Conservation (phyloP, 352 stramenopile genomes). For the Sclerospora graminicola region DNA sequence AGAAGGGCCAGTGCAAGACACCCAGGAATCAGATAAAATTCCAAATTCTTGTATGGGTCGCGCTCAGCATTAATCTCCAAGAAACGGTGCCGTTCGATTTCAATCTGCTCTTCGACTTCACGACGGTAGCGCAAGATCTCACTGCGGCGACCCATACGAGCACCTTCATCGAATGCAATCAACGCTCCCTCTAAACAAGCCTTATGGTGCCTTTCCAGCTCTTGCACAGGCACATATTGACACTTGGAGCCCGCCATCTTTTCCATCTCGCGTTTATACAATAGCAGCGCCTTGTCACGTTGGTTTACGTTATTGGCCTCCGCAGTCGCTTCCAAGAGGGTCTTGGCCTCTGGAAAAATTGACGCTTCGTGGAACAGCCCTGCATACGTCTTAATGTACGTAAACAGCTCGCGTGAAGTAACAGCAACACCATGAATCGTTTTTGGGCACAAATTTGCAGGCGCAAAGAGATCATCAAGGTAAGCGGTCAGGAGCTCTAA, state of each 20-base stretch:
- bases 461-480: conserved; percentile 90
- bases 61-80: conserved; percentile 90
- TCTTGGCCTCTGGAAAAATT: conserved; percentile 96
- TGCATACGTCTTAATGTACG: conserved; percentile 96
- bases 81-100: conserved; percentile 86
- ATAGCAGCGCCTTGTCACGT: conserved; percentile 66
- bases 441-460: conserved; percentile 84
- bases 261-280: conserved; percentile 94
- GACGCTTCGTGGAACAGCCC: conserved; percentile 92
- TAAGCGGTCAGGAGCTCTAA: conserved; percentile 91
- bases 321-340: conserved; percentile 94
- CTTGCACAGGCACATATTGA: conserved; percentile 81
- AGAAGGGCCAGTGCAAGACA: conserved; percentile 84
- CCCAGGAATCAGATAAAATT: conserved; percentile 91
- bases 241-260: conserved; percentile 75
- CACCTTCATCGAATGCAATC: conserved; percentile 89
- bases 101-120: conserved; percentile 82
- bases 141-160: conserved; percentile 90
- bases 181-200: conserved; percentile 73
- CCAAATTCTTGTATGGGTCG: conserved; percentile 92
- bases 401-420: conserved; percentile 89
- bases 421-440: conserved; percentile 91
- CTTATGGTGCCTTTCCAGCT: conserved; percentile 87
- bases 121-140: conserved; percentile 85
- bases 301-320: conserved; percentile 97